phyloP scores from a whole-genome alignment of 805 yeast genomes.

The Metschnikowia anglica region DNA sequence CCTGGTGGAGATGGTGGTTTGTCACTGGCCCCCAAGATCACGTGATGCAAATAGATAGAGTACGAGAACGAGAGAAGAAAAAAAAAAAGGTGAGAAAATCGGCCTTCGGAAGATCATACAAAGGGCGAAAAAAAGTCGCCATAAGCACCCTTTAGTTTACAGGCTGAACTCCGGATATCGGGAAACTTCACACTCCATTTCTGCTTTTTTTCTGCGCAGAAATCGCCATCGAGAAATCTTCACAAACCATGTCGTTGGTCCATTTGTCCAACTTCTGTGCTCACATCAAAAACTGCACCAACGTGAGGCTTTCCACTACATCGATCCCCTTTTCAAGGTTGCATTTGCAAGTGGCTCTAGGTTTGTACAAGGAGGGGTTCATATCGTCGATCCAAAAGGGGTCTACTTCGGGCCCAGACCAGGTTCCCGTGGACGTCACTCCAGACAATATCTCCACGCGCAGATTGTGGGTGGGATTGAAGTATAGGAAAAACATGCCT shows the following conservation, averaged over 20 bases:
- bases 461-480: conserved; percentile 87
- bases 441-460: conserved; percentile 84
- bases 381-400: conserved; percentile 83
- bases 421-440: conserved; percentile 69
- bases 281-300: conserved; percentile 83
- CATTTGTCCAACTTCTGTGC: conserved; percentile 82
- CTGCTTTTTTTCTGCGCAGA: too few species aligned
- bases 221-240: too few species aligned
- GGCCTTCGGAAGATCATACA: too few species aligned
- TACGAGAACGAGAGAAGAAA: background rate
- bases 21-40: background rate
- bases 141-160: too few species aligned
- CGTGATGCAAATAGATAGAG: background rate
- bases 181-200: too few species aligned
- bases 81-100: background rate
- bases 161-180: too few species aligned
- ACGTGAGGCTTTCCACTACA: conserved; percentile 71
- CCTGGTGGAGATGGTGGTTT: background rate
- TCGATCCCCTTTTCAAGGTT: conserved; percentile 79
- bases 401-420: conserved; percentile 80
- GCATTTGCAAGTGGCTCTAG: conserved; percentile 80
- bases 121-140: too few species aligned
- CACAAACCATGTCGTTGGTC: conserved; percentile 69
- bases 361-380: conserved; percentile 88
- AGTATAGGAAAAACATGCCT: conserved; percentile 77